Evolutionary conservation across 805 yeast genomes (phyloP), one percentile per base, ranked within the genome.

Genomic region (Wickerhamiella hasegawae): DNA sequence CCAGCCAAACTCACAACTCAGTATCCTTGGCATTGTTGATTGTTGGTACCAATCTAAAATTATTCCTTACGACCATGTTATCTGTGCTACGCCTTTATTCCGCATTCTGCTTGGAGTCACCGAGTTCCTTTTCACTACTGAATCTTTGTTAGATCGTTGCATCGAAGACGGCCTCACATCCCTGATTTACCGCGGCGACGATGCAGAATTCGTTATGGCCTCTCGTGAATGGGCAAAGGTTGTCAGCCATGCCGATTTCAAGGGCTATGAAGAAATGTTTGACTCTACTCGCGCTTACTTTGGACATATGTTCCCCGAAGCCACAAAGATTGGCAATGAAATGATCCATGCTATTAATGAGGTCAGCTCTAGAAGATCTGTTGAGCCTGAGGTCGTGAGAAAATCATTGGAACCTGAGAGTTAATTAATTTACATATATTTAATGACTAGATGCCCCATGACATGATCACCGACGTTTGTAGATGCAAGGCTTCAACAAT

Each of bases 11-110:
- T 81, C 95, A 3, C 98, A 90, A 55, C 60, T 90, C 33, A 79
- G 95, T 1, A 58, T 90, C 26, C 58, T 90, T 37, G 92, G 93
- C 1, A 84, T 90, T 32, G 97, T 82, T 2, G 97, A 90, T 56
- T 76, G 90, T 50, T 90, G 98, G 98, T 71, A 68, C 48, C 75
- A 74, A 43, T 58, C 82, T 29, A 78, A 77, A 1, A 83, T 90
- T 28, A 76, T 79, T 24, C 98, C 98, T 4, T 87, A 90, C 51
- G 95, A 87, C 54, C 98, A 90, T 57, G 85, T 87, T 59, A 85
- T 87, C 40, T 87, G 97, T 52, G 81, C 95, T 1, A 90, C 98
- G 0, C 98, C 98, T 10, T 45, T 79, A 21, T 90, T 87, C 53
- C 68, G 97, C 52, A 83, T 90, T 28, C 83, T 90, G 57, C 64